Percentiles rank a stretch among this genome's conserved stretches.
phyloP scores from a whole-genome alignment of 2,329 filamentous ascomycete species.

The Septoria linicola region DNA sequence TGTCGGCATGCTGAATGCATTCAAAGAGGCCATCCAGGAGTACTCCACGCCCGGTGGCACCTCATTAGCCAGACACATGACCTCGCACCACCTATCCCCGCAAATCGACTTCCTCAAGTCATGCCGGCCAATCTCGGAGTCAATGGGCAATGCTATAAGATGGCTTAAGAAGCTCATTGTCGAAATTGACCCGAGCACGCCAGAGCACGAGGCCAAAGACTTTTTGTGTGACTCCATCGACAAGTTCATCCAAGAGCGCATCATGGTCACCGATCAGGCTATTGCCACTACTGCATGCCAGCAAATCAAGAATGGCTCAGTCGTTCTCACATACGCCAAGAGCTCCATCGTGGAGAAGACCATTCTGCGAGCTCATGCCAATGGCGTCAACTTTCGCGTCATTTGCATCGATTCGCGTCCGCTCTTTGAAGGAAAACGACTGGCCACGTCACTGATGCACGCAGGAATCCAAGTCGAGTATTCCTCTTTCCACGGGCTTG shows the following conservation, averaged over 20 bases:
- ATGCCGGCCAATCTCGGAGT: slow-evolving; percentile 92
- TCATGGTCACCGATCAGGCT: slow-evolving; percentile 80
- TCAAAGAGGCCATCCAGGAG: slow-evolving; percentile 90
- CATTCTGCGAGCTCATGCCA: slow-evolving; percentile 67
- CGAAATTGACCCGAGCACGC: slow-evolving; percentile 80
- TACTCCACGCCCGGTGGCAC: slow-evolving; percentile 85
- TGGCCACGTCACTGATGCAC: slow-evolving; percentile 69
- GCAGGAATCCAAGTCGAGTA: slow-evolving; percentile 78
- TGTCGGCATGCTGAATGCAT: slow-evolving; percentile 81
- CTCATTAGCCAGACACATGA: slow-evolving; percentile 86
- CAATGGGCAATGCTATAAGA: slow-evolving; percentile 94
- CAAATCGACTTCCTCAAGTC: slow-evolving; percentile 94
- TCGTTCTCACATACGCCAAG: slow-evolving; percentile 82
- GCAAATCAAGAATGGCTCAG: slow-evolving; percentile 75
- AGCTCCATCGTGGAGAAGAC: slow-evolving; percentile 83
- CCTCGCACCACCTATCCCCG: slow-evolving; percentile 83
- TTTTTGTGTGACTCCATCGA: slow-evolving; percentile 79
- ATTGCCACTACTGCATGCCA: slow-evolving; percentile 74
- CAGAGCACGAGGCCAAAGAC: slow-evolving; percentile 78
- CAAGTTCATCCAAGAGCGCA: slow-evolving; percentile 83
- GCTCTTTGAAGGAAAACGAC: slow-evolving; percentile 66
- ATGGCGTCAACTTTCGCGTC: slow-evolving; percentile 76
- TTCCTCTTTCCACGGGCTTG: slow-evolving; percentile 73
- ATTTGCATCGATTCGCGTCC: slow-evolving; percentile 78
- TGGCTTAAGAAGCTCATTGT: slow-evolving; percentile 92